Evolutionary conservation across 2,329 filamentous ascomycete genomes (phyloP), one percentile per base, ranked within the genome.

Genomic region (Phialocephala subalpina): DNA sequence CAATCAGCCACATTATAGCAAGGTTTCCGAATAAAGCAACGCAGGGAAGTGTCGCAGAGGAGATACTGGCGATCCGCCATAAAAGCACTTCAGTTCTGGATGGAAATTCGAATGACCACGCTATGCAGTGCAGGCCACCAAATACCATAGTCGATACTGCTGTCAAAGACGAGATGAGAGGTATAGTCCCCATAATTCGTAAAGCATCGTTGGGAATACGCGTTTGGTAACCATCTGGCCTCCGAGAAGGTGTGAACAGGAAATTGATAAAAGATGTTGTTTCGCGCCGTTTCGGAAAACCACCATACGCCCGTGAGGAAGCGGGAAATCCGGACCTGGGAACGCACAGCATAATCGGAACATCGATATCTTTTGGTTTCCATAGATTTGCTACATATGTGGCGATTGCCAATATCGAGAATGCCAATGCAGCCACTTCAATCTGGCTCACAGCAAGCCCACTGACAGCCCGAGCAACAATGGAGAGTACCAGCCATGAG

Each of bases 81-180:
- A 38, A 14, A 7, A 38, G 7, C 35, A 38, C 7, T 14, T 38
- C 35, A 6, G 20, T 22, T 25, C 18, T 57, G 9, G 53, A 33
- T 2, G 53, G 53, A 36, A 57, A 57, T 16, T 27, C 27, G 27
- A 57, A 57, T 7, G 33, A 18, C 53, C 53, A 57, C n/a, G 53
- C 53, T 16, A 57, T 18, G 20, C 25, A 35, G 53, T 57, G 53
- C 8, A 35, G 20, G 16, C 27, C 25, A 12, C 27, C 53, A 38
- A 35, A 38, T 18, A 57, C 16, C 8, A 33, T 18, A 8, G 53
- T 35, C 8, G 33, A 57, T 20, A 57, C 33, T 33, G 25, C 29
- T 27, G 53, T 38, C 14, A 38, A 14, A 38, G 14, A 38, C 7
- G 14, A 14, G 14, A 38, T 38, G 7, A 38, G 35, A 7, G 35